These are phyloP conservation scores for Poteriospumella lacustris DNA, from an alignment of 108 stramenopile genomes.

Conservation along the genomic window DNA sequence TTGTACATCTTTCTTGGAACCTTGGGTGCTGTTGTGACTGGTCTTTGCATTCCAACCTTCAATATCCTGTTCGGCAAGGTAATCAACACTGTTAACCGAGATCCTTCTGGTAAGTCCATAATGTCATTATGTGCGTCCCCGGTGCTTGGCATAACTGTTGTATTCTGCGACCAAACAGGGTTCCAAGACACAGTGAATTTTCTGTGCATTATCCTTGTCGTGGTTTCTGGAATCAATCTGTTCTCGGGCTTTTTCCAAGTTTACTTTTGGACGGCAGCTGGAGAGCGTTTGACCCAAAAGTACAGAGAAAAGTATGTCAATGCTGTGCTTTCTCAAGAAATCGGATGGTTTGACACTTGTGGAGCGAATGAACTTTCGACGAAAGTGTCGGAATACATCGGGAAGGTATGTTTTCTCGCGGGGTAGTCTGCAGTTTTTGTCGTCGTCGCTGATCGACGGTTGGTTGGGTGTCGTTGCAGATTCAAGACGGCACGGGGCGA, in stretches of 20 bases:
- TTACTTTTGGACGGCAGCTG: neutral
- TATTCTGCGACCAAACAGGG: neutral
- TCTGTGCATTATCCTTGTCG: neutral
- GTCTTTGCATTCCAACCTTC: neutral
- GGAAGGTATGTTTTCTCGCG: neutral
- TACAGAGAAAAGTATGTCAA: neutral
- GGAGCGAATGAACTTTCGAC: constrained; percentile 4
- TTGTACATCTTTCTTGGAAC: neutral
- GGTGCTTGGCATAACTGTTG: neutral
- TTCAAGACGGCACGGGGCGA: neutral
- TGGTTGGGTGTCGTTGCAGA: neutral
- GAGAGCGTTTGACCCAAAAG: neutral
- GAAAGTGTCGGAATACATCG: neutral
- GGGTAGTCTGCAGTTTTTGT: neutral
- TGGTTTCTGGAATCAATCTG: neutral
- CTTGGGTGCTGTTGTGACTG: neutral
- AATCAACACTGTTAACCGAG: neutral
- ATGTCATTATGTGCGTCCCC: neutral
- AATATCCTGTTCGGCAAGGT: neutral
- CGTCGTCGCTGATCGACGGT: neutral
- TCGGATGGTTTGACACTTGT: constrained; percentile 20
- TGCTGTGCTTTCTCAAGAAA: constrained; percentile 4
- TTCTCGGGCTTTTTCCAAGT: neutral
- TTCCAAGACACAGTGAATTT: neutral
- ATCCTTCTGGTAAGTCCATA: neutral